Percentiles rank a stretch among this genome's conserved stretches.
Evolutionary conservation across 345 rosid genomes (phyloP).

Genomic region (Populus alba): DNA sequence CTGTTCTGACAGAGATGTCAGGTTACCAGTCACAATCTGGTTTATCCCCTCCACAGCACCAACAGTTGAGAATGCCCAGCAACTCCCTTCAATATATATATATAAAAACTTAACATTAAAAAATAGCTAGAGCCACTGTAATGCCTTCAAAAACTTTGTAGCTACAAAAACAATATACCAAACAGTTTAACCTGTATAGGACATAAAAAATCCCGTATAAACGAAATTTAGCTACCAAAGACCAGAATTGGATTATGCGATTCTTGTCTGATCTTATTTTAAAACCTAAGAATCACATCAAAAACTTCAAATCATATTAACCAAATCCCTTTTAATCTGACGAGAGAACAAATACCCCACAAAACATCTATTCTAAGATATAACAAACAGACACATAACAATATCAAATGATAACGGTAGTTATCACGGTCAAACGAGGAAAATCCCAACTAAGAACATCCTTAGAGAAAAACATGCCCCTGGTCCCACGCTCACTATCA

Average conservation of each 20-base stretch:
- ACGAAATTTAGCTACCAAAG: background rate
- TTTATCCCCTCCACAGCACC: slow-evolving; percentile 33
- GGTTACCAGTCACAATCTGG: slow-evolving; percentile 33
- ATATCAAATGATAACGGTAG: background rate
- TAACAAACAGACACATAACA: background rate
- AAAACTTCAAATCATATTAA: background rate
- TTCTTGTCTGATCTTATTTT: background rate
- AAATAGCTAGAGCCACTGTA: background rate
- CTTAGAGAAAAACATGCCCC: background rate
- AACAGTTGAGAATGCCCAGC: slow-evolving; percentile 39
- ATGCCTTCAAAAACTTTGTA: background rate
- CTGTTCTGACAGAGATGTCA: slow-evolving; percentile 30
- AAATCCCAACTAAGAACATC: background rate
- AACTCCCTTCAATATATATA: slow-evolving; percentile 23
- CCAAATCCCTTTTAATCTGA: background rate
- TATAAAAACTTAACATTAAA: background rate
- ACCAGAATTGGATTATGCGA: background rate
- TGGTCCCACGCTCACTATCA: background rate
- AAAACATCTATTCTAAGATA: background rate
- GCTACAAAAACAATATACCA: background rate
- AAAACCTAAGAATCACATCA: background rate
- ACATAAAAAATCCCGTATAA: background rate
- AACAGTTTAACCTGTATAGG: background rate
- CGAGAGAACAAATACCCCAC: background rate
- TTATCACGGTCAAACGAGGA: background rate